Base-by-base conservation (phyloP, 2,329 filamentous ascomycete genomes). In the Shiraia sp. region DNA sequence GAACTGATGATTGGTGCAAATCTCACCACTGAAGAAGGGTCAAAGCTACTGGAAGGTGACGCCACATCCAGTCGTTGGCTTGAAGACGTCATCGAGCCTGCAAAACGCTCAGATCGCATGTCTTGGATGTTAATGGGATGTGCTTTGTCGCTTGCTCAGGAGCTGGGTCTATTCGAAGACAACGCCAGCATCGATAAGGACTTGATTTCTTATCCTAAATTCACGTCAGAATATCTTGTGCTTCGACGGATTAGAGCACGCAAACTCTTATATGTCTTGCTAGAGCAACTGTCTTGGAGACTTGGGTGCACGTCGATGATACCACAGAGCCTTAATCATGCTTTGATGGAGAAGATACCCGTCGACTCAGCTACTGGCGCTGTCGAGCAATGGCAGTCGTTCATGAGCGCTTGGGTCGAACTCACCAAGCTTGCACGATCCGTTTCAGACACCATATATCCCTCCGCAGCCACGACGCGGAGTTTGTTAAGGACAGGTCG, bases 121-220 rank as follows among this genome's bases (percentile, higher is more conserved):
- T 81, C 79, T 1, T 82, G 79, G 79, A 81, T 80, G 74, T 53
- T 81, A 14, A 71, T 82, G 28, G 79, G 79, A 2, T 76, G 74
- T 50, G 79, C 76, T 0, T 54, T 78, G 16, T 77, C 76, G 3
- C 65, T 81, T 10, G 74, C 76, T 1, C 76, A 79, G 37, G 77
- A 80, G 47, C 61, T 79, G 16, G 73, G 77, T 2, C 65, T 80
- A n/a, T 74, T 78, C 45, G 70, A 77, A 35, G 68, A 73, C 23
- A 61, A 62, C 24, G 52, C 61, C 8, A 65, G 61, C 25, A 60
- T 65, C 26, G 66, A 69, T 26, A 69, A 65, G 29, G 64, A 67
- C 15, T 61, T 63, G 28, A 49, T 55, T 3, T 67, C 66, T 0
- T 68, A 67, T 26, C 64, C 61, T 8, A 65, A 63, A 9, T 63